Base-by-base conservation (phyloP, 1,284 basidiomycete genomes). In the Irpex lacteus region DNA sequence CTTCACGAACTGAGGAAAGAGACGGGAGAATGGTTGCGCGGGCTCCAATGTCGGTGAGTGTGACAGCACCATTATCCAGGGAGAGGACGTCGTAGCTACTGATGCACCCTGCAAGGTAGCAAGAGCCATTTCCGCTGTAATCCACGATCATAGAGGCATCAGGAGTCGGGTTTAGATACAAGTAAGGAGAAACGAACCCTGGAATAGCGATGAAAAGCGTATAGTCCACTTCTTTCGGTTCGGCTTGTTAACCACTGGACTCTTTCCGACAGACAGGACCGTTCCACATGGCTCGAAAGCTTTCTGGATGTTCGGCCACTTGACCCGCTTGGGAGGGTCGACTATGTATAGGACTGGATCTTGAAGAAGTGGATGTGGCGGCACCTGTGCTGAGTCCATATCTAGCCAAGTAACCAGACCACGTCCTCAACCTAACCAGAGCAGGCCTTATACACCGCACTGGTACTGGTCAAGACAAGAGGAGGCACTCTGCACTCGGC, bases 51-150 rank as follows among this genome's bases (percentile, higher is more conserved):
- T 18, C 11, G 57, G 47, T 11, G 62, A 58, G 19, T 59, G 57
- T 15, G 62, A 63, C 5, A 63, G n/a, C 2, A 11, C 50, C 56
- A 63, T n/a, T 13, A n/a, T 8, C 26, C 18, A 63, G 1, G 34
- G n/a, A 4, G 62, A 57, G 1, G 8, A 4, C 5, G 54, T n/a
- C 0, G 34, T 50, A 18, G 57, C 32, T 9, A 63, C 47, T 1
- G 21, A 19, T 26, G 56, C 32, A n/a, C 57, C 57, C 15, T 63
- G 56, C 19, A 63, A 13, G 8, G 57, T 63, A 37, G 56, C 62
- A 5, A 59, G 34, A 13, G 62, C 62, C 61, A 62, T 62, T 47
- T 63, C 57, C 15, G 62, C 62, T 63, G 26, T n/a, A 11, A 18
- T 3, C n/a, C 8, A 47, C n/a, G 55, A 47, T 18, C 18, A 38